phyloP scores from a whole-genome alignment of 1,284 basidiomycete genomes.

The Malassezia cuniculi region DNA sequence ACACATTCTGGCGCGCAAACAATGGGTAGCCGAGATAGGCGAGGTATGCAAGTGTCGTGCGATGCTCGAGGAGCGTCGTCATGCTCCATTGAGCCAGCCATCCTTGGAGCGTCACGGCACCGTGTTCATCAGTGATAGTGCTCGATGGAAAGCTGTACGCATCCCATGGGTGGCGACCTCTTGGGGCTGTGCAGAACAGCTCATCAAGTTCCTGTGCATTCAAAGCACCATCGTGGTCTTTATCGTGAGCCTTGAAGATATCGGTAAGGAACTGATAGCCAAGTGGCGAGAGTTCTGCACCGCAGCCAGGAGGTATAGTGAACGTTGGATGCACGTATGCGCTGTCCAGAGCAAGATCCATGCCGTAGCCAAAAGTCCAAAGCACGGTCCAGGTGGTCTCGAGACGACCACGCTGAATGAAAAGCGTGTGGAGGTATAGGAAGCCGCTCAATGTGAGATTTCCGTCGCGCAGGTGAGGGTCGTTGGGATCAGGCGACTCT shows the following conservation, averaged over 20 bases:
- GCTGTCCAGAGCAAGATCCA: slow-evolving; percentile 62
- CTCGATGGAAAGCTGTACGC: slow-evolving; percentile 52
- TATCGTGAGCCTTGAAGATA: slow-evolving; percentile 90
- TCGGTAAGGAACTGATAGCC: slow-evolving; percentile 97
- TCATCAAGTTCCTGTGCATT: slow-evolving; percentile 72
- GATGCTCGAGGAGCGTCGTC: slow-evolving; percentile 87
- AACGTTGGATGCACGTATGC: slow-evolving; percentile 52
- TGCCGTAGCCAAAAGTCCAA: slow-evolving; percentile 86
- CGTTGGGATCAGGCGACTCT: slow-evolving; percentile 19
- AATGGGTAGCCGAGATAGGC: slow-evolving; percentile 75
- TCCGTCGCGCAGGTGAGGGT: slow-evolving; percentile 46
- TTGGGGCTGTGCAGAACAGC: slow-evolving; percentile 84
- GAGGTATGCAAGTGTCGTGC: slow-evolving; percentile 83
- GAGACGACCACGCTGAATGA: slow-evolving; percentile 86
- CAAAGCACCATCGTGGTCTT: slow-evolving; percentile 89
- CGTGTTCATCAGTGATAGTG: slow-evolving; percentile 75
- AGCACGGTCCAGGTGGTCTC: slow-evolving; percentile 98
- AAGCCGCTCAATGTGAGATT: slow-evolving; percentile 86
- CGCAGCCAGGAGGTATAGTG: slow-evolving; percentile 81
- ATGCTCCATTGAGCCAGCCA: slow-evolving; percentile 99
- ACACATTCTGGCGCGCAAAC: slow-evolving; percentile 18
- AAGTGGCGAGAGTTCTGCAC: slow-evolving; percentile 78
- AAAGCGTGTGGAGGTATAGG: slow-evolving; percentile 85
- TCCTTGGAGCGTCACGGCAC: slow-evolving; percentile 82
- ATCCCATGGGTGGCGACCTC: slow-evolving; percentile 35